Evolutionary conservation across 768 basidiomycete genomes (phyloP).

Genomic region (Punctularia strigosozonata): DNA sequence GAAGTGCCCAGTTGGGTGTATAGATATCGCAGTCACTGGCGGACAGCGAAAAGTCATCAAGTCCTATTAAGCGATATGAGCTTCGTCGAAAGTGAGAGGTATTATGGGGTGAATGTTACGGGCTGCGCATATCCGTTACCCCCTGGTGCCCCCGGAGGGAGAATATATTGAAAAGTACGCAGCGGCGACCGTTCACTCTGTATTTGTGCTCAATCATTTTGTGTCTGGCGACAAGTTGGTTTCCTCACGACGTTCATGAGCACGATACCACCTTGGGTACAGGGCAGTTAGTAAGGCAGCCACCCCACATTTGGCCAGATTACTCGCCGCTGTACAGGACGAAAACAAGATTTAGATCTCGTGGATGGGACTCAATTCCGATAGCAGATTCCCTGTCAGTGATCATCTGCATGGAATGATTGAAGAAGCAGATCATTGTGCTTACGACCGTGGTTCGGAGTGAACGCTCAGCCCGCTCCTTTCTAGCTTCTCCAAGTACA

Average conservation of each 20-base stretch:
- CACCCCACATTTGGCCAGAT: background rate
- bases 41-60: constrained; percentile 62
- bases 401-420: constrained; percentile 7
- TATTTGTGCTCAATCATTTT: constrained; percentile 14
- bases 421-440: constrained; percentile 2
- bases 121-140: constrained; percentile 49
- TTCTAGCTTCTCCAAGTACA: constrained; percentile 49
- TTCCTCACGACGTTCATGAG: constrained; percentile 43
- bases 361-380: constrained; percentile 61
- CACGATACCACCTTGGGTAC: constrained; percentile 41
- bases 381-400: constrained; percentile 26
- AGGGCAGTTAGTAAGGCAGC: constrained; percentile 2
- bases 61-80: constrained; percentile 25
- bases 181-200: constrained; percentile 38
- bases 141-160: constrained; percentile 77
- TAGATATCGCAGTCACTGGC: constrained; percentile 54
- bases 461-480: constrained; percentile 27
- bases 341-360: constrained; percentile 61
- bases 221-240: background rate
- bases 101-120: constrained; percentile 24
- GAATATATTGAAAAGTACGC: constrained; percentile 53
- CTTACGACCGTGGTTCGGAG: constrained; percentile 24
- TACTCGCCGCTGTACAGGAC: constrained; percentile 66
- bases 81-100: background rate
- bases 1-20: constrained; percentile 67